These are phyloP conservation scores for Lentinula aciculospora DNA, from an alignment of 768 basidiomycete species.

Conservation along the genomic window DNA sequence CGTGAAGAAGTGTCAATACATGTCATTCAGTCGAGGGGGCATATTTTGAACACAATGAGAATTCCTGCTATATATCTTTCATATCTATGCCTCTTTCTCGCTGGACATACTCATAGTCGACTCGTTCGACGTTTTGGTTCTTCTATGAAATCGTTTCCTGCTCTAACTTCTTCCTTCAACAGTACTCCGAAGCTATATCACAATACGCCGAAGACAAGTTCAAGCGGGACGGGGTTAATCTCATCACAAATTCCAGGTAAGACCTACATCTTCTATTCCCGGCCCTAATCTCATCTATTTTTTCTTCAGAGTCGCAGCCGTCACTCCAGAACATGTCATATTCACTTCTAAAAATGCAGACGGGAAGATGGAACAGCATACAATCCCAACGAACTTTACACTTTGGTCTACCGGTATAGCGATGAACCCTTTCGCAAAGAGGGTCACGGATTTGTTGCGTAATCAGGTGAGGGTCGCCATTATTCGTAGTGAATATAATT, in stretches of 20 bases:
- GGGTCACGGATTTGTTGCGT: conserved; percentile 67
- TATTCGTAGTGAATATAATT: conserved; percentile 17
- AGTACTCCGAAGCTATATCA: conserved; percentile 97
- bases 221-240: conserved; percentile 70
- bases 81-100: too few species aligned
- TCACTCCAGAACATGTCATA: conserved; percentile 66
- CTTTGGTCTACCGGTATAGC: conserved; percentile 94
- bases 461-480: not conserved
- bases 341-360: conserved; percentile 63
- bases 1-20: conserved; percentile 85
- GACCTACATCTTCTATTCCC: conserved; percentile 9
- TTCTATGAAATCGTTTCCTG: too few species aligned
- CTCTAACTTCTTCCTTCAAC: not conserved
- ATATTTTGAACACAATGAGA: conserved; percentile 90
- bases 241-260: conserved; percentile 82
- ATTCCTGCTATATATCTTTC: too few species aligned
- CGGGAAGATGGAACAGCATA: conserved; percentile 52
- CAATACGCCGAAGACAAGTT: conserved; percentile 94
- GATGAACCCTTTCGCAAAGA: conserved; percentile 91
- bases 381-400: conserved; percentile 84
- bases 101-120: too few species aligned
- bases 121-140: too few species aligned
- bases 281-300: too few species aligned
- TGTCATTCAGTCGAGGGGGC: conserved; percentile 90
- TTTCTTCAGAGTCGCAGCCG: conserved; percentile 59